A percentile compares a stretch with the other conserved stretches of the same genome.
These are phyloP conservation scores for Fusarium citri DNA, from an alignment of 2,329 filamentous ascomycete species.

Conservation along the genomic window DNA sequence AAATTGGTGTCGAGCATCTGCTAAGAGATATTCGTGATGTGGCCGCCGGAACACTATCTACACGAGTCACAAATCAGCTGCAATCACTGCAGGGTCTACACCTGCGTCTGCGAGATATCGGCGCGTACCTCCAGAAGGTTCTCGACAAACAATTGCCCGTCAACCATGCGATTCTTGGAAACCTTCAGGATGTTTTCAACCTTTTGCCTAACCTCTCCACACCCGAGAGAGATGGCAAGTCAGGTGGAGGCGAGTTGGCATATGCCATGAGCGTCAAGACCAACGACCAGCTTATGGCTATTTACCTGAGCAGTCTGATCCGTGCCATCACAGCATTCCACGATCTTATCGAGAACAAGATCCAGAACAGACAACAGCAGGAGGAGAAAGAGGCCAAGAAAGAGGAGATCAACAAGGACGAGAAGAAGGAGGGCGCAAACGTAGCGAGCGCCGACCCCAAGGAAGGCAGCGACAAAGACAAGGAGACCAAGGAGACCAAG, in stretches of 20 bases:
- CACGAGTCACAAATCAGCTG: slow-evolving; percentile 95
- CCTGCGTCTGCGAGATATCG: slow-evolving; percentile 93
- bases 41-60: slow-evolving; percentile 94
- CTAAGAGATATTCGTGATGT: slow-evolving; percentile 98
- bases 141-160: slow-evolving; percentile 91
- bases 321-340: slow-evolving; percentile 98
- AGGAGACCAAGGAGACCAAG: slow-evolving; percentile 67
- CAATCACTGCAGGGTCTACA: slow-evolving; percentile 97
- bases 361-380: slow-evolving; percentile 96
- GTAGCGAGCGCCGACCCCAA: slow-evolving; percentile 61
- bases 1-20: slow-evolving; percentile 98
- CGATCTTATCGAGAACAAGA: slow-evolving; percentile 99
- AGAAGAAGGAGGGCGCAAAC: slow-evolving; percentile 65
- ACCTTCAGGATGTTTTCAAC: slow-evolving; percentile 99
- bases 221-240: slow-evolving; percentile 74
- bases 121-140: slow-evolving; percentile 94
- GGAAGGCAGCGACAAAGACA: slow-evolving; percentile 64
- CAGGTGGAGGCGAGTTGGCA: slow-evolving; percentile 84
- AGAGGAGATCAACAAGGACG: slow-evolving; percentile 72
- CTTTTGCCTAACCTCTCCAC: slow-evolving; percentile 95
- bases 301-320: slow-evolving; percentile 94
- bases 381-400: slow-evolving; percentile 95
- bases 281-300: slow-evolving; percentile 98
- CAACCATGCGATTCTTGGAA: slow-evolving; percentile 96
- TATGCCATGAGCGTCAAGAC: slow-evolving; percentile 99